A percentile compares a stretch with the other conserved stretches of the same genome.
Evolutionary conservation across 257 asterid species (phyloP).

Genomic region (Solanum dulcamara): DNA sequence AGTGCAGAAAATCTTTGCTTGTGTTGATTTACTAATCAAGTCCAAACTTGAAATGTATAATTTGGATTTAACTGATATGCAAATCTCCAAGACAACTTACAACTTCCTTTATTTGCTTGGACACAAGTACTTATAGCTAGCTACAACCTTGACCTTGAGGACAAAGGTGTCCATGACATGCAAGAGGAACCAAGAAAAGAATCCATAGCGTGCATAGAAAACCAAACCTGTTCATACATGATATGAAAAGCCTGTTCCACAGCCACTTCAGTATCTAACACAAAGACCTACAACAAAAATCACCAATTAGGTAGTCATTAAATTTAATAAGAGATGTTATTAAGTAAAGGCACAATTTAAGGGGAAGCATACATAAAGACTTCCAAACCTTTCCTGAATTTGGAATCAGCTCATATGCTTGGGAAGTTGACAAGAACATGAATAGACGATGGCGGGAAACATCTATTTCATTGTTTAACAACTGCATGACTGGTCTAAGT

Average conservation of each 20-base stretch:
- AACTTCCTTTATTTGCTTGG: neutral
- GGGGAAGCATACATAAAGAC: neutral
- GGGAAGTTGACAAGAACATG: conserved; percentile 34
- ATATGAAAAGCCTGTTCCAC: conserved; percentile 51
- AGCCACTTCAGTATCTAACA: conserved; percentile 36
- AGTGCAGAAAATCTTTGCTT: neutral
- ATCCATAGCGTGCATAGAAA: neutral
- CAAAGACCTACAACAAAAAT: conserved; percentile 31
- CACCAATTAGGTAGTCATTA: neutral
- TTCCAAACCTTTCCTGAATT: conserved; percentile 61
- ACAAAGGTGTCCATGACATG: neutral
- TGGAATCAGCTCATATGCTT: conserved; percentile 50
- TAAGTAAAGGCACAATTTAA: neutral
- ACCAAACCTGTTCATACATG: conserved; percentile 41
- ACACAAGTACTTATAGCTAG: neutral
- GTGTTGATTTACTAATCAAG: neutral
- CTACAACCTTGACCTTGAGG: neutral
- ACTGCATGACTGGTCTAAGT: conserved; percentile 11
- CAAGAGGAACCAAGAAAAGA: neutral
- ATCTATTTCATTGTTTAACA: conserved; percentile 23
- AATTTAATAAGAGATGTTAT: neutral
- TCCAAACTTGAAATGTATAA: neutral
- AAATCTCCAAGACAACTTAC: neutral
- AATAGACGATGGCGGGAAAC: conserved; percentile 36
- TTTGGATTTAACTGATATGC: neutral